Conservation (phyloP, 2,329 filamentous ascomycete genomes). For the Sarocladiaceae sp. region DNA sequence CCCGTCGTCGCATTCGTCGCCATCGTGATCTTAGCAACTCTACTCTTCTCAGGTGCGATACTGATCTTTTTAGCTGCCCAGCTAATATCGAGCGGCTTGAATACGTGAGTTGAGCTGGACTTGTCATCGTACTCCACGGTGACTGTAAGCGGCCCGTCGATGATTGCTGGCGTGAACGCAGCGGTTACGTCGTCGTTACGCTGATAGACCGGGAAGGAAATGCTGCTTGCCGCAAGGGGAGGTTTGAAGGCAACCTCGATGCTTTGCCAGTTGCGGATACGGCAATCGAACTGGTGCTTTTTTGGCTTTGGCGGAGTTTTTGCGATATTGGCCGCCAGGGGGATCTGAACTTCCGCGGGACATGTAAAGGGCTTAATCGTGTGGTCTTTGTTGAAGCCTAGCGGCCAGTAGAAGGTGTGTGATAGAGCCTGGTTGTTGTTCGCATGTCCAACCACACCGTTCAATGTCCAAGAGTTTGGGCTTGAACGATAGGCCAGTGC, state of each 20-base stretch:
- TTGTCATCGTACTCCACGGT: neutral
- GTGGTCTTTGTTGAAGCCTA: neutral
- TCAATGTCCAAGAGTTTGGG: neutral
- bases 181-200: neutral
- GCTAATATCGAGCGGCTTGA: neutral
- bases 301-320: neutral
- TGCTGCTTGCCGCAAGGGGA: neutral
- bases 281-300: neutral
- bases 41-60: neutral
- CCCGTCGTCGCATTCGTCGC: neutral
- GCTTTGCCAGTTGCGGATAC: neutral
- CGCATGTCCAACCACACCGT: neutral
- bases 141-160: neutral
- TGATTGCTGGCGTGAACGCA: neutral
- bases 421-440: neutral
- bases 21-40: neutral
- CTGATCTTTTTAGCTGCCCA: neutral
- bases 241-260: neutral
- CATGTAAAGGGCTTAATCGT: neutral
- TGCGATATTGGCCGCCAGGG: neutral
- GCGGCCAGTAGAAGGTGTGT: neutral
- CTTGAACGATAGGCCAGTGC: neutral
- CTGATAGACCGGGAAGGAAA: neutral
- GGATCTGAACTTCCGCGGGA: neutral
- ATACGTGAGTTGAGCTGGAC: neutral